Evolutionary conservation across 768 basidiomycete species (phyloP), one percentile per base, ranked within the genome.

Genomic region (Lentinula edodes): DNA sequence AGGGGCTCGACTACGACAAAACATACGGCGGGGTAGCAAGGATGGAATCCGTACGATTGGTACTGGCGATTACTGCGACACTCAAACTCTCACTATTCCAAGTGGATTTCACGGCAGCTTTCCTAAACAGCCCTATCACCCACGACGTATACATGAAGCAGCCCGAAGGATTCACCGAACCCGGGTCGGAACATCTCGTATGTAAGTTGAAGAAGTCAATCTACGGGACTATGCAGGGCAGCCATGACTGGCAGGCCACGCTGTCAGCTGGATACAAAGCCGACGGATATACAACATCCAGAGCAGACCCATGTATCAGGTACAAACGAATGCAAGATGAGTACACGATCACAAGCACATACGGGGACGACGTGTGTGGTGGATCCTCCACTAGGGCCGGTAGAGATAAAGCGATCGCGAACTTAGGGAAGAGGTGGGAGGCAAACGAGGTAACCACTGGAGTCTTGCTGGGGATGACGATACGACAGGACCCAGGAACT

Each of bases 71-170:
- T 5, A 46, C 73, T 1, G 72, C 72, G 0, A 4, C 12, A 0
- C 32, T 64, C 5, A 60, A 67, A 42, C 68, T 71, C 59, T 66
- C 70, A 8, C 23, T 77, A 6, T 61, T 74, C 43, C 59, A 60
- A 35, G 61, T 74, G 3, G 73, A 78, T 63, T 66, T 76, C 36
- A 71, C 70, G 16, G 60, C 61, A 0, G 74, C 72, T 0, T 78
- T 70, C 65, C 68, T 78, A 0, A 72, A 60, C 18, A 50, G 59
- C 15, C 62, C 70, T 0, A 66, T 77, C 7, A 68, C 68, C n/a
- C 58, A 65, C 23, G 36, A 61, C 6, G 73, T 78, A 41, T 79
- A 73, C 63, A 75, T 78, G 73, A 51, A 67, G 28, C 64, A 70
- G n/a, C 73, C 73, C 0, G 66, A 60, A 0, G 71, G 74, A 2